These are phyloP conservation scores for Hypsizygus ulmarius DNA, from an alignment of 1,284 basidiomycete genomes.

Conservation along the genomic window DNA sequence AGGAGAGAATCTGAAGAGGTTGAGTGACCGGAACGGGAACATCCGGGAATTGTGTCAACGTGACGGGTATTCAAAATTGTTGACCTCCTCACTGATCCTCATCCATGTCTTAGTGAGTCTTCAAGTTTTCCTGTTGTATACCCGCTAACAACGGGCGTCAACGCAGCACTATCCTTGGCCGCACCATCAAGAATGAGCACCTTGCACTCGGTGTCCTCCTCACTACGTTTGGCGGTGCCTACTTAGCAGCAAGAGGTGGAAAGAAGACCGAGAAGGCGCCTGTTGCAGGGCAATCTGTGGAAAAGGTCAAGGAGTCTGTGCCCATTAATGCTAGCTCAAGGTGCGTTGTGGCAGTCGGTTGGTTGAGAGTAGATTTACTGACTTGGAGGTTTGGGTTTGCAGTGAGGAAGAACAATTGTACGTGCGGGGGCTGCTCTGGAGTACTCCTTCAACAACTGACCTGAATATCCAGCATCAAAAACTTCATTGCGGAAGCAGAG, in stretches of 20 bases:
- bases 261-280: constrained; percentile 49
- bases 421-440: constrained; percentile 38
- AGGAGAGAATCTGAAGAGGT: too few species aligned
- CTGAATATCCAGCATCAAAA: constrained; percentile 60
- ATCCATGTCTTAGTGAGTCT: constrained; percentile 30
- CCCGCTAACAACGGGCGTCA: background rate
- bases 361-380: constrained; percentile 7
- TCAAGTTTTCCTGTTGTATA: background rate
- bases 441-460: constrained; percentile 13
- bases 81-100: constrained; percentile 9
- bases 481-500: constrained; percentile 77
- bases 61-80: constrained; percentile 15
- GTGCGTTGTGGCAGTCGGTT: constrained; percentile 38
- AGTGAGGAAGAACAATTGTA: constrained; percentile 75
- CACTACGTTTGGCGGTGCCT: constrained; percentile 49
- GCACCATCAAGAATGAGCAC: constrained; percentile 75
- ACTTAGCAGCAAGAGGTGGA: constrained; percentile 51
- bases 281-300: constrained; percentile 38
- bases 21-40: constrained; percentile 14
- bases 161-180: constrained; percentile 65
- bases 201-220: constrained; percentile 66
- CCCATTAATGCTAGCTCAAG: constrained; percentile 63
- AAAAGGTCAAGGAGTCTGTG: constrained; percentile 59
- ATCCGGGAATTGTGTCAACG: constrained; percentile 14
- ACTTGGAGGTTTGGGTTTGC: constrained; percentile 11